Evolutionary conservation across 148 eudicot species (phyloP), one percentile per base, ranked within the genome.

Genomic region (Bassia scoparia): DNA sequence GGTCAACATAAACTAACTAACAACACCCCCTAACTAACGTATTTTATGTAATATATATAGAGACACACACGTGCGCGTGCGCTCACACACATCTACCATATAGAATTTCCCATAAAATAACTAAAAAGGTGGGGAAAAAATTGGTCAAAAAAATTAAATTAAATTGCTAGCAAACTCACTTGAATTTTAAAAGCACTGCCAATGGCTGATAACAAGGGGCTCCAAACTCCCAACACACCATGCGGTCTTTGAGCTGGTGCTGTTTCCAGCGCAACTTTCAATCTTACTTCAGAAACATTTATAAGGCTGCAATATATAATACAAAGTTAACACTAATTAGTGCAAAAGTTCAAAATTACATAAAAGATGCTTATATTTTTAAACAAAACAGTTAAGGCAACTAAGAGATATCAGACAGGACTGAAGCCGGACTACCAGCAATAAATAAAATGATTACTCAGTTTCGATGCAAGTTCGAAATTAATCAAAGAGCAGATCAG

Each of bases 151-250:
- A 3, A 13, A 3, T 17, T n/a, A 27, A 21, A 5, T 15, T 2
- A 14, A 38, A 56, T 50, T 30, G 68, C n/a, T 49, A 64, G 54
- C 44, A 64, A 74, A n/a, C 81, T 69, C 71, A 94, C 98, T 91
- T 94, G 98, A 82, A 94, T 86, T 85, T 89, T 95, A 70, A 95
- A 92, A 60, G 97, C 97, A 84, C 88, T 95, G 64, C 99, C 99
- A 77, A 95, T 81, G 58, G 99, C 99, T 54, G 99, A 95, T 71
- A 95, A 81, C 72, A 95, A 70, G 65, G 99, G 99, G 65, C 99
- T 90, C 99, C 99, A 95, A 44, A 95, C 92, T 34, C 99, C 99
- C 70, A 95, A 84, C 59, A 90, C 94, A 75, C 99, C 97, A 77
- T 86, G 92, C 31, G 97, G 99, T 83, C 99, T 88, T 82, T 95